Base-by-base conservation (phyloP, 2,329 filamentous ascomycete species). In the Diplodia intermedia region DNA sequence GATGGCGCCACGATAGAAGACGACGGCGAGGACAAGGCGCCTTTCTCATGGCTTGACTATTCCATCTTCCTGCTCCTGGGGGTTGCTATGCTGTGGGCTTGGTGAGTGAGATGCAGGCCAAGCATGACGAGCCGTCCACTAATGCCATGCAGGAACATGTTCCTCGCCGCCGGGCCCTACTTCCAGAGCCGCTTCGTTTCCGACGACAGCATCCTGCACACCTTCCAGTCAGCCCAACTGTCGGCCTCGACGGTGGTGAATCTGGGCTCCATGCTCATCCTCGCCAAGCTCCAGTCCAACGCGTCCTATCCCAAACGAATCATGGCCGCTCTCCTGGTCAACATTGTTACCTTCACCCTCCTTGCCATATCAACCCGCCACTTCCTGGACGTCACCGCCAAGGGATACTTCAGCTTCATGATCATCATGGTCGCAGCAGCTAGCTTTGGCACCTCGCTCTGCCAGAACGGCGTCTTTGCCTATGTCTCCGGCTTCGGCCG, bases 11-110 rank as follows among this genome's bases (percentile, higher is more conserved):
- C 55, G n/a, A 77, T 77, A 53, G 73, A 77, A 47, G 31, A 54
- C 18, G 69, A 69, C 7, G 65, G 66, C 49, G 66, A 69, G 54
- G 66, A 69, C 68, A 72, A 74, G n/a, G 70, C 70, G 68, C 66
- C 70, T 43, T 97, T 97, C 81, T 97, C 93, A 70, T 93, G 91
- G 89, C 76, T 92, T 43, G 92, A 96, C 78, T 99, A 98, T 80
- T 82, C 81, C 73, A 90, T 97, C 76, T 98, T 98, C 79, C 83
- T 91, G 67, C 82, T 97, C 62, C 83, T 98, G 31, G 95, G 95
- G 62, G 85, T 97, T 68, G 92, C 94, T 65, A 98, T 98, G 95
- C 85, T 98, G 54, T 98, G 94, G 94, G 93, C 94, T 67, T 98
- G 94, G 94, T 96, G 86, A 11, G 18, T 56, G 50, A 36, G 26